Percentiles rank a stretch among this genome's conserved stretches.
Conservation (phyloP, 225 moss, liverwort and hornwort species). For the Polytrichum commune region DNA sequence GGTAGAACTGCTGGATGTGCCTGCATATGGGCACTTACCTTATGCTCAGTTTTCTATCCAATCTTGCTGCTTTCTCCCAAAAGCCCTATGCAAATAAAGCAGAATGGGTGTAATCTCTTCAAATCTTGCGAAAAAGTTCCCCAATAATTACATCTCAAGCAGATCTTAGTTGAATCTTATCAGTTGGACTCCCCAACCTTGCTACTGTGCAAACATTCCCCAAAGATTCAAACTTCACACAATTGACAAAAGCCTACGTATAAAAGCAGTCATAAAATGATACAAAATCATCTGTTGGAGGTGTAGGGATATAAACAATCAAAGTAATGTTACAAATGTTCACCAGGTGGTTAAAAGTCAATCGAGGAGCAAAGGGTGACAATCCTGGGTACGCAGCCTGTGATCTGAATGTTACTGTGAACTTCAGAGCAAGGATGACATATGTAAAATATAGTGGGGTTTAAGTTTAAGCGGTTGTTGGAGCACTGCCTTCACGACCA, state of each 20-base stretch:
- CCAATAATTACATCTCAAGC: no score
- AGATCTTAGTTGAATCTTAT: no score
- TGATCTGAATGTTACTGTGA: not conserved
- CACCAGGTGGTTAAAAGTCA: not conserved
- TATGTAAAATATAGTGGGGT: not conserved
- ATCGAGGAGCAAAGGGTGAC: not conserved
- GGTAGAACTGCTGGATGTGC: no score
- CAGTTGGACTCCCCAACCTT: no score
- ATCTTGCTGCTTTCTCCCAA: no score
- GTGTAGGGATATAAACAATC: not conserved
- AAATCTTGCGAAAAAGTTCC: no score
- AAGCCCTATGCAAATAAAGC: no score
- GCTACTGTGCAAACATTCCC: no score
- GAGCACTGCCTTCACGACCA: constrained; percentile 35
- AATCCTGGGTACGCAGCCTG: not conserved
- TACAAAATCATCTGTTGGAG: not conserved
- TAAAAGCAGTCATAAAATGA: not conserved
- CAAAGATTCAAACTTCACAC: no score
- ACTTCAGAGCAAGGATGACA: not conserved
- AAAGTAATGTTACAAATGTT: constrained; percentile 5
- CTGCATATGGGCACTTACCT: no score
- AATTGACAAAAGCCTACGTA: not conserved
- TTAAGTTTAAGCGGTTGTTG: constrained; percentile 16
- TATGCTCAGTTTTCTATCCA: no score
- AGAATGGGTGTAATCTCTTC: no score